Evolutionary conservation across 2,329 filamentous ascomycete species (phyloP).

Genomic region (Fusarium incarnatum): DNA sequence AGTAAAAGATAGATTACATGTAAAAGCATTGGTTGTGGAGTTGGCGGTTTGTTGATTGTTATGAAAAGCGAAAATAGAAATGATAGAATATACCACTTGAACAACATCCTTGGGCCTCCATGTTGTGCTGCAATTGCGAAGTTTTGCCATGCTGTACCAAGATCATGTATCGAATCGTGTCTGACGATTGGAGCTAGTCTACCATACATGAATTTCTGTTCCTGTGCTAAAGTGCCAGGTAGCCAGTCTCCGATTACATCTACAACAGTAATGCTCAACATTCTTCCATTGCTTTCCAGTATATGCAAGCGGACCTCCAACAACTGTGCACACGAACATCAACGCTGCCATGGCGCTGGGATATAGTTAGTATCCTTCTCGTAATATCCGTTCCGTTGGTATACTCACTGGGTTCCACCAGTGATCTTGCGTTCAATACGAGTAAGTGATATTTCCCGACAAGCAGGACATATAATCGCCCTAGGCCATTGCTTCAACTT

Average conservation of each 20-base stretch:
- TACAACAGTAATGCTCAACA: constrained; percentile 43
- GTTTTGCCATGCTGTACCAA: no score
- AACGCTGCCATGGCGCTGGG: constrained; percentile 36
- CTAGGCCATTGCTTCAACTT: constrained; percentile 41
- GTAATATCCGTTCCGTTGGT: background rate
- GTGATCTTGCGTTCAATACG: constrained; percentile 39
- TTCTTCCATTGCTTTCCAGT: constrained; percentile 38
- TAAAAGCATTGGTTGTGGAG: background rate
- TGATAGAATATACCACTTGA: constrained; percentile 5
- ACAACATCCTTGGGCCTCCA: background rate
- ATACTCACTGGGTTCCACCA: constrained; percentile 39
- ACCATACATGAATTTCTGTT: constrained; percentile 43
- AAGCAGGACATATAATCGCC: constrained; percentile 38
- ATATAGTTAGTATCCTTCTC: background rate
- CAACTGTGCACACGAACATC: constrained; percentile 35
- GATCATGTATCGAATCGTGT: no score
- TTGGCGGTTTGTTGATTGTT: background rate
- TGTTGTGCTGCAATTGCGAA: no score
- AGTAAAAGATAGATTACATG: background rate
- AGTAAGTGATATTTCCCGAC: constrained; percentile 38
- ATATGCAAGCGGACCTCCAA: constrained; percentile 35
- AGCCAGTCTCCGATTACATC: constrained; percentile 38
- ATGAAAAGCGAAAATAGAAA: constrained; percentile 1
- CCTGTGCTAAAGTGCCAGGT: constrained; percentile 42
- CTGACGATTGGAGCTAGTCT: no score